Conservation (phyloP, 176 grass and related monocot genomes). For the Carex kokanica region DNA sequence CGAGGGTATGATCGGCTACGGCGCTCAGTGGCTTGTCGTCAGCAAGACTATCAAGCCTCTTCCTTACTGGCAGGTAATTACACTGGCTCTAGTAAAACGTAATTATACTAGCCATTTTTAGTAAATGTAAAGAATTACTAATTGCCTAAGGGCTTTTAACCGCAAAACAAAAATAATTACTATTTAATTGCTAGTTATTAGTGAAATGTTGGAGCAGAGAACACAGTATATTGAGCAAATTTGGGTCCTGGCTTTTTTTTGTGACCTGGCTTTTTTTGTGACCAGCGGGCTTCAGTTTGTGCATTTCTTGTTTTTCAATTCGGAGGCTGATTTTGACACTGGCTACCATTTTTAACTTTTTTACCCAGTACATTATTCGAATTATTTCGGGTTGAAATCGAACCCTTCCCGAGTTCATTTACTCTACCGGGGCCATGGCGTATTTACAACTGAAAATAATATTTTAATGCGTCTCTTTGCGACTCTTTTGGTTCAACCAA, state of each 20-base stretch:
- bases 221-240: background rate
- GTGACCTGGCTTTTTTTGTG: background rate
- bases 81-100: background rate
- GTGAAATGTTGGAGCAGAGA: background rate
- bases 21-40: slow-evolving; percentile 85
- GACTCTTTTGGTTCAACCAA: background rate
- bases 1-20: slow-evolving; percentile 80
- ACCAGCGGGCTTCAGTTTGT: background rate
- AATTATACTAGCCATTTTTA: background rate
- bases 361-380: background rate
- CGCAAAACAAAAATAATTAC: too few species aligned
- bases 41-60: slow-evolving; percentile 52
- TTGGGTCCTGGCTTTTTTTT: too few species aligned
- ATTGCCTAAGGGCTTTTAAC: background rate
- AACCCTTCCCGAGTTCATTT: background rate
- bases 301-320: background rate
- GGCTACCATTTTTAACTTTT: background rate
- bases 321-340: background rate
- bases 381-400: background rate
- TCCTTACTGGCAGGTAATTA: slow-evolving; percentile 69
- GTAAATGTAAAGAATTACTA: background rate
- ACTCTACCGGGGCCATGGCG: background rate
- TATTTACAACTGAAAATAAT: background rate
- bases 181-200: background rate
- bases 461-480: background rate